A percentile compares a stretch with the other conserved stretches of the same genome.
phyloP scores from a whole-genome alignment of 305 asterid species.

The Fraxinus xanthoxyloides region DNA sequence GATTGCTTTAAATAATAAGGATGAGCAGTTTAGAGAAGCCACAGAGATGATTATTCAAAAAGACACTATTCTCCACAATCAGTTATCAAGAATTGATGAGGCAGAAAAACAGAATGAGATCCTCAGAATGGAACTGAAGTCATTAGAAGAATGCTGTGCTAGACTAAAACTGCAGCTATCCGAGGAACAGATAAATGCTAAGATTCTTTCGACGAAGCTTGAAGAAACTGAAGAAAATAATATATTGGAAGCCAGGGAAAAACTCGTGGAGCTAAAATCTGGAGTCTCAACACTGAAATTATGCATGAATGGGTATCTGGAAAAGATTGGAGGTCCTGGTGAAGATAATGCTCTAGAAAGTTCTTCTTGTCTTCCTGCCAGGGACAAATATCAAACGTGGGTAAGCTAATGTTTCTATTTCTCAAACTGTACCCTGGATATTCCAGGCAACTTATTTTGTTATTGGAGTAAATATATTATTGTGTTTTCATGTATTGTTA shows the following conservation, averaged over 20 bases:
- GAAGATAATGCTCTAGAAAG: constrained; percentile 25
- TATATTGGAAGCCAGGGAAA: constrained; percentile 55
- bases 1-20: constrained; percentile 46
- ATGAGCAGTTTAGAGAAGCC: constrained; percentile 40
- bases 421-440: constrained; percentile 11
- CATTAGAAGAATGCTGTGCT: constrained; percentile 44
- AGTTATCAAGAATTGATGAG: constrained; percentile 41
- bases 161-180: constrained; percentile 42
- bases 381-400: constrained; percentile 38
- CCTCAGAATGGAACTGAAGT: constrained; percentile 47
- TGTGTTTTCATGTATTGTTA: constrained; percentile 17
- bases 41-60: constrained; percentile 39
- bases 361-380: constrained; percentile 23
- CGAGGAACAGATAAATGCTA: constrained; percentile 40
- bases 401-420: constrained; percentile 41
- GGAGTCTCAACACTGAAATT: constrained; percentile 60
- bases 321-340: constrained; percentile 32
- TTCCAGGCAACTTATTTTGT: constrained; percentile 19
- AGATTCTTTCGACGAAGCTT: constrained; percentile 43
- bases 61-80: constrained; percentile 40
- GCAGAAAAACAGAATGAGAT: constrained; percentile 46
- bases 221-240: constrained; percentile 49
- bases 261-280: constrained; percentile 54
- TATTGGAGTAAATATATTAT: neutral
- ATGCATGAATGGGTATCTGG: constrained; percentile 48